Base-by-base conservation (phyloP, 1,284 basidiomycete genomes). In the Rhizoctonia solani region DNA sequence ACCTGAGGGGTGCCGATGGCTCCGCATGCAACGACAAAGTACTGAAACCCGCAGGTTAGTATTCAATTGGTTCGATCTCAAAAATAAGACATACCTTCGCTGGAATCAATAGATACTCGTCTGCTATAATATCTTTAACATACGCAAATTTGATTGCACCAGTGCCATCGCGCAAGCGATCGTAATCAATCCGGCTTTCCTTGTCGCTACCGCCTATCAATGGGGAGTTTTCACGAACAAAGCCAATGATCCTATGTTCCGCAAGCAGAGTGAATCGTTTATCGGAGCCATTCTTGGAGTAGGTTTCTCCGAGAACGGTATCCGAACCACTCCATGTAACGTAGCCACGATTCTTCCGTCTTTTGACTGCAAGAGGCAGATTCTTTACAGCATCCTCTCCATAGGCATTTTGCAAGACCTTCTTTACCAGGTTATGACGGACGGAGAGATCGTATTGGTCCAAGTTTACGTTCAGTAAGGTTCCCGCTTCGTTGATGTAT, bases 21-120 rank as follows among this genome's bases (percentile, higher is more conserved):
- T n/a, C 67, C 67, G 29, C 59, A 68, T 1, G 67, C 67, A 19
- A 65, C 30, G 6, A 68, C 52, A 21, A 65, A 68, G 2, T 44
- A 19, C 56, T 68, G 32, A 8, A 32, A 19, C 34, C 16, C 27
- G 11, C 2, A 4, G 4, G 56, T 30, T 34, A 37, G n/a, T 21
- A 21, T 27, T 39, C 11, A 49, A 25, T 54, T 3, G n/a, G 23
- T 27, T 63, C 9, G 23, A 19, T 6, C n/a, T 41, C 9, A 21
- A 46, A 25, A 8, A 30, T 23, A 11, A 19, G 21, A n/a, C 30
- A 3, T 37, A 54, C 53, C 34, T 54, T 34, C 3, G 53, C 53
- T 54, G 3, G 5, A 39, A 54, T 19, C 8, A n/a, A 2, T 4
- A 39, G 6, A n/a, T 34, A 16, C 23, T 54, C 25, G 53, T 39